phyloP scores from a whole-genome alignment of 148 eudicot genomes.

The Spergularia bocconei region DNA sequence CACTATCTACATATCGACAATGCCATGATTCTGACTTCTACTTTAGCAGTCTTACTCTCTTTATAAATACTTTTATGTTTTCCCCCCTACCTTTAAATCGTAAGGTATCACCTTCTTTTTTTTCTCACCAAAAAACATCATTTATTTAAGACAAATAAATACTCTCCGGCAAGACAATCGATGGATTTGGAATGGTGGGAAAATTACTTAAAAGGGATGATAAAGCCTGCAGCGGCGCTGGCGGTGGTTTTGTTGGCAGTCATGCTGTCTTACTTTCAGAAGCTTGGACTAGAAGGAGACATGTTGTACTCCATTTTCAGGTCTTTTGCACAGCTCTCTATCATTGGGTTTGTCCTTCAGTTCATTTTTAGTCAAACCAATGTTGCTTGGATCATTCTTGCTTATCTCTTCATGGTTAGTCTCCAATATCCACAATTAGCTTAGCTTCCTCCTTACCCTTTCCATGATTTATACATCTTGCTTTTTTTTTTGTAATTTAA shows the following conservation, averaged over 20 bases:
- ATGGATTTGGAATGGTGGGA: slow-evolving; percentile 69
- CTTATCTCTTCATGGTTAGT: slow-evolving; percentile 94
- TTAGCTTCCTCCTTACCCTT: background rate
- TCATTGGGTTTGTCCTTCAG: slow-evolving; percentile 90
- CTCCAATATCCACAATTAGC: background rate
- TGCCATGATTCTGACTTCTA: too few relatives aligned
- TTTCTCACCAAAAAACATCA: too few relatives aligned
- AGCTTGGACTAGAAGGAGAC: slow-evolving; percentile 52
- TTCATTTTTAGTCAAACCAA: slow-evolving; percentile 69
- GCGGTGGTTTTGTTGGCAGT: slow-evolving; percentile 69
- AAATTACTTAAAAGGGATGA: slow-evolving; percentile 64
- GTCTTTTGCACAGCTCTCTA: slow-evolving; percentile 72
- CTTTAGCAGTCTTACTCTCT: too few relatives aligned
- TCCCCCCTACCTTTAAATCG: too few relatives aligned
- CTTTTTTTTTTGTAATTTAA: background rate
- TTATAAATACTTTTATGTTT: too few relatives aligned
- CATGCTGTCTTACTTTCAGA: slow-evolving; percentile 55
- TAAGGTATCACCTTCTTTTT: too few relatives aligned
- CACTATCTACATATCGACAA: too few relatives aligned
- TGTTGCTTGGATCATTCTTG: slow-evolving; percentile 60
- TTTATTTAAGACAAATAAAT: too few relatives aligned
- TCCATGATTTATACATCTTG: background rate
- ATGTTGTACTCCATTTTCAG: slow-evolving; percentile 71
- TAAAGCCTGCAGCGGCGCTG: slow-evolving; percentile 72
- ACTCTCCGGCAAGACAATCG: background rate